Conservation (phyloP, 2,329 filamentous ascomycete genomes). For the Davidsoniella neocaledoniae region DNA sequence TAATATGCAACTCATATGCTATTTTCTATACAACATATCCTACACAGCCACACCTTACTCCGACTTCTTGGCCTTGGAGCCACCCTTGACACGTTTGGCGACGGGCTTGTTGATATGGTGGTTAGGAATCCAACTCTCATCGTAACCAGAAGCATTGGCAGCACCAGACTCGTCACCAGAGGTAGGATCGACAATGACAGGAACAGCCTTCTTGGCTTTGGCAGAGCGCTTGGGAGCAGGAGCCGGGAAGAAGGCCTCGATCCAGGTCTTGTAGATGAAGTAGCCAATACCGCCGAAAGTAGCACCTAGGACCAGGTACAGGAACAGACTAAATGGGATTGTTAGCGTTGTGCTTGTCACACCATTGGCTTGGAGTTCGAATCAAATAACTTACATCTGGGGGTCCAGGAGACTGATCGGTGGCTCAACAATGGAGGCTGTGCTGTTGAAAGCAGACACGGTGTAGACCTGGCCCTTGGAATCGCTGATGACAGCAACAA, state of each 20-base stretch:
- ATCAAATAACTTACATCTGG: conserved; percentile 57
- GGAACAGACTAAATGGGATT: conserved; percentile 59
- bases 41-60: not conserved
- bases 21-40: not conserved
- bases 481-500: conserved; percentile 58
- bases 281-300: conserved; percentile 68
- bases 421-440: conserved; percentile 74
- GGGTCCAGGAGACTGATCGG: conserved; percentile 86
- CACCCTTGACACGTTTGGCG: conserved; percentile 48
- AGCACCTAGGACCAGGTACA: conserved; percentile 77
- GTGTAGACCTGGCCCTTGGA: conserved; percentile 54
- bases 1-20: too few relatives aligned
- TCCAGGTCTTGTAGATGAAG: conserved; percentile 98
- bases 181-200: conserved; percentile 42
- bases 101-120: conserved; percentile 77
- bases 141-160: conserved; percentile 51
- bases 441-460: conserved; percentile 62
- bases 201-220: conserved; percentile 52
- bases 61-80: conserved; percentile 28
- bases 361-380: not conserved
- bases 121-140: conserved; percentile 85
- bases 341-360: not conserved
- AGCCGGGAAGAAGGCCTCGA: conserved; percentile 75
- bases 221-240: conserved; percentile 53
- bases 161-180: conserved; percentile 56